Conservation (phyloP, 495 filamentous ascomycete genomes). For the Tuber umbilicatum region DNA sequence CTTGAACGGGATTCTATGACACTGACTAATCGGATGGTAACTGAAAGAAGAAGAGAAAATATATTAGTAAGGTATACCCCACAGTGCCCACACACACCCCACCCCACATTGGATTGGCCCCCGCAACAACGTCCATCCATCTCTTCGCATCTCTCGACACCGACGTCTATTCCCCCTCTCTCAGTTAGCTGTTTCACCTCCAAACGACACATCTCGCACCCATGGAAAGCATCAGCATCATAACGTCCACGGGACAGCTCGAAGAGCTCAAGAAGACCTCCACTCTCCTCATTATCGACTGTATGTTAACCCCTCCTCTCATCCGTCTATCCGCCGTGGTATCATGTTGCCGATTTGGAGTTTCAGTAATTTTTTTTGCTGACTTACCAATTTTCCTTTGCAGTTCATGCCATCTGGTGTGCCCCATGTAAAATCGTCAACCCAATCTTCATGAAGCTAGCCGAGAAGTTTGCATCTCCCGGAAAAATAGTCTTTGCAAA, state of each 20-base stretch:
- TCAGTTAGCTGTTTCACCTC: constrained; percentile 23
- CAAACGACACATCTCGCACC: constrained; percentile 16
- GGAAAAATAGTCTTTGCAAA: constrained; percentile 76
- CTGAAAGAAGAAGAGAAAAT: not conserved
- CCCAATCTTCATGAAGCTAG: constrained; percentile 76
- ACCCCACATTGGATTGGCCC: constrained; percentile 32
- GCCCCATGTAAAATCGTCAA: constrained; percentile 76
- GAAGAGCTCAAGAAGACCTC: constrained; percentile 59
- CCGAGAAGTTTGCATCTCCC: constrained; percentile 61
- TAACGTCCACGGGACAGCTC: constrained; percentile 66
- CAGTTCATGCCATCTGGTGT: constrained; percentile 87
- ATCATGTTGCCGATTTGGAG: constrained; percentile 30
- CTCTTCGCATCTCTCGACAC: constrained; percentile 23
- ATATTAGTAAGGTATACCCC: not conserved
- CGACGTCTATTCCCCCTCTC: not conserved
- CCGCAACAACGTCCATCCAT: constrained; percentile 28
- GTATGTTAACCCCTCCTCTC: constrained; percentile 51
- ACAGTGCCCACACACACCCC: constrained; percentile 9
- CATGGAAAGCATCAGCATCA: constrained; percentile 51
- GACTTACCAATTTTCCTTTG: constrained; percentile 12
- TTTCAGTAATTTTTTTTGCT: constrained; percentile 12
- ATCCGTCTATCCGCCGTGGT: constrained; percentile 12
- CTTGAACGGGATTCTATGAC: not conserved
- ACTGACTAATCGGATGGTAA: not conserved
- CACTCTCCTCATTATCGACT: constrained; percentile 74